Evolutionary conservation across 495 filamentous ascomycete species (phyloP).

Genomic region (Lentithecium fluviatile): DNA sequence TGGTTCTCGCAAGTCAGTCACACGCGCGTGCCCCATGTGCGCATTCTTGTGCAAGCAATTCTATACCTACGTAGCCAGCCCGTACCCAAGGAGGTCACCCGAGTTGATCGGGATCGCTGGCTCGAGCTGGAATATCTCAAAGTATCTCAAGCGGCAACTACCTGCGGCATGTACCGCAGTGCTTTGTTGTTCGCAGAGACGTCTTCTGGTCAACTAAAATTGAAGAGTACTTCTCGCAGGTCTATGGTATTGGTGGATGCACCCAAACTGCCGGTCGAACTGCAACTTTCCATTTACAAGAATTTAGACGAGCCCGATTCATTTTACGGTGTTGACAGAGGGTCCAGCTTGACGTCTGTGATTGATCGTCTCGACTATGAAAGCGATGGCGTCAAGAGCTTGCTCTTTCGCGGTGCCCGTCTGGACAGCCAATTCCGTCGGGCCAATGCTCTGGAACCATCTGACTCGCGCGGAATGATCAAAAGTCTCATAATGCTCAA

Average conservation of each 20-base stretch:
- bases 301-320: slow-evolving; percentile 93
- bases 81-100: slow-evolving; percentile 70
- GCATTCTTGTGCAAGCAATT: slow-evolving; percentile 71
- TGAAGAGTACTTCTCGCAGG: slow-evolving; percentile 57
- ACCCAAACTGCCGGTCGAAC: slow-evolving; percentile 59
- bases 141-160: slow-evolving; percentile 72
- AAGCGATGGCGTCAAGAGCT: slow-evolving; percentile 78
- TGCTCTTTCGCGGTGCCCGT: slow-evolving; percentile 88
- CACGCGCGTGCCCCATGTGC: slow-evolving; percentile 49
- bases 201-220: slow-evolving; percentile 45
- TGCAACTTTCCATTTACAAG: slow-evolving; percentile 78
- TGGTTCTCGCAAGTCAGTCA: slow-evolving; percentile 52
- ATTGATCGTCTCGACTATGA: slow-evolving; percentile 88
- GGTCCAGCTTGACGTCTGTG: slow-evolving; percentile 69
- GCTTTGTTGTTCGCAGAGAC: slow-evolving; percentile 83
- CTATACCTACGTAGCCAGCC: slow-evolving; percentile 85
- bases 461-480: slow-evolving; percentile 52
- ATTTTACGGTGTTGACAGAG: slow-evolving; percentile 89
- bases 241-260: slow-evolving; percentile 56
- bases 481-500: slow-evolving; percentile 65
- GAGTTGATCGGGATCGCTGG: slow-evolving; percentile 77
- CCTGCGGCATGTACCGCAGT: slow-evolving; percentile 82
- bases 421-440: slow-evolving; percentile 78
- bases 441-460: slow-evolving; percentile 41
- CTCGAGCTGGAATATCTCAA: slow-evolving; percentile 74